Evolutionary conservation across 371 early-diverging fungal genomes (phyloP).

Genomic region (Entomophthora muscae): DNA sequence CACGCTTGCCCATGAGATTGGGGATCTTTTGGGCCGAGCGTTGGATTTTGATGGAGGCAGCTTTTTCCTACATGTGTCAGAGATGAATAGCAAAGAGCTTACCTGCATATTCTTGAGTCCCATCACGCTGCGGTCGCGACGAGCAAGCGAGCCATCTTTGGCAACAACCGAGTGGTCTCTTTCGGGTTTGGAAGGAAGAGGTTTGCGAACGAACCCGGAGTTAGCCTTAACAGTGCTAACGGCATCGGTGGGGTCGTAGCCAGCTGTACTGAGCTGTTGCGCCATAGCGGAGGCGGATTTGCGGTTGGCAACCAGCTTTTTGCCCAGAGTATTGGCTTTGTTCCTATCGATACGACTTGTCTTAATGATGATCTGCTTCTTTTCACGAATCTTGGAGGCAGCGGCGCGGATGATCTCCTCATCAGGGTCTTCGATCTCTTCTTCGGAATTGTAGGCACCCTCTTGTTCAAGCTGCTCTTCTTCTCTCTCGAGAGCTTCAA

Average conservation of each 20-base stretch:
- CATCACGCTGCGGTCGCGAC: slow-evolving; percentile 43
- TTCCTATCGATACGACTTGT: slow-evolving; percentile 50
- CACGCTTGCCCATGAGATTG: slow-evolving; percentile 66
- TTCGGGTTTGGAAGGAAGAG: slow-evolving; percentile 6
- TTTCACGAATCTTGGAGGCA: slow-evolving; percentile 66
- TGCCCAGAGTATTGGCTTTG: slow-evolving; percentile 47
- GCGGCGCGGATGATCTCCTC: slow-evolving; percentile 55
- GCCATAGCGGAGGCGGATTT: slow-evolving; percentile 33
- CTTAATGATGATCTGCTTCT: slow-evolving; percentile 62
- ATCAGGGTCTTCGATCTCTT: slow-evolving; percentile 48
- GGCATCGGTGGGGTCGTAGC: slow-evolving; percentile 30
- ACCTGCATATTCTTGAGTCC: slow-evolving; percentile 50
- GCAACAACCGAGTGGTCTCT: slow-evolving; percentile 21
- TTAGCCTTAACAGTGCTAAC: slow-evolving; percentile 25
- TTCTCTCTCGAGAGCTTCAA: slow-evolving; percentile 91
- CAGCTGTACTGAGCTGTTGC: slow-evolving; percentile 33
- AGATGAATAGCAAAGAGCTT: neutral
- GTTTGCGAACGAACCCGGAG: slow-evolving; percentile 25
- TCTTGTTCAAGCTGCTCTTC: slow-evolving; percentile 84
- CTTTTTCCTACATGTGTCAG: slow-evolving; percentile 20
- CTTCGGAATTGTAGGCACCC: slow-evolving; percentile 84
- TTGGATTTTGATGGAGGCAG: slow-evolving; percentile 56
- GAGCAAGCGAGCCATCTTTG: slow-evolving; percentile 17
- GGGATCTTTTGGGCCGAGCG: slow-evolving; percentile 42
- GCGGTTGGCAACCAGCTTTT: slow-evolving; percentile 37